A percentile compares a stretch with the other conserved stretches of the same genome.
Evolutionary conservation across 2,329 filamentous ascomycete species (phyloP).

Genomic region (Aspergillus sp.): DNA sequence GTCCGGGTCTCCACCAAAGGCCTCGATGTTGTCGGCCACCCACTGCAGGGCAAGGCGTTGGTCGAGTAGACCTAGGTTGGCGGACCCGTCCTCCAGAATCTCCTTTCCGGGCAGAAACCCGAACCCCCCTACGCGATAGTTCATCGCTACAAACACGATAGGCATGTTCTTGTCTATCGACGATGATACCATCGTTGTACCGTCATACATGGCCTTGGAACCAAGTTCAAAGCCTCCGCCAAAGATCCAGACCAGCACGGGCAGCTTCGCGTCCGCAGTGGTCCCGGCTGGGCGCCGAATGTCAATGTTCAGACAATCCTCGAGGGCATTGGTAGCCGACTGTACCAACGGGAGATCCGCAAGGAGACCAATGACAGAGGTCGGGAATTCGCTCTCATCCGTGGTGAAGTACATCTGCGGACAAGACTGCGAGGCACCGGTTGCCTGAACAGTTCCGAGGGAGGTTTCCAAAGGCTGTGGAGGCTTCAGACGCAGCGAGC

Average conservation of each 20-base stretch:
- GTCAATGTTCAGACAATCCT: constrained; percentile 66
- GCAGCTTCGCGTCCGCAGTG: constrained; percentile 58
- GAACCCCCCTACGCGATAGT: constrained; percentile 75
- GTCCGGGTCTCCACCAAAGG: constrained; percentile 76
- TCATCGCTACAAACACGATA: constrained; percentile 74
- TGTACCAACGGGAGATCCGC: constrained; percentile 62
- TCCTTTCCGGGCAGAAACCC: constrained; percentile 73
- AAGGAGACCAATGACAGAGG: constrained; percentile 53
- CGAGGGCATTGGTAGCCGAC: constrained; percentile 54
- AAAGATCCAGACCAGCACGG: constrained; percentile 71
- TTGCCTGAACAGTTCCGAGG: constrained; percentile 65
- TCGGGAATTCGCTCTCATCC: constrained; percentile 43
- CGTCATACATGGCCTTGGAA: constrained; percentile 50
- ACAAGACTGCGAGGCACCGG: constrained; percentile 62
- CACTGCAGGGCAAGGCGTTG: constrained; percentile 73
- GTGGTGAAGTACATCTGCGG: constrained; percentile 70
- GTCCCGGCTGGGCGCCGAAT: constrained; percentile 63
- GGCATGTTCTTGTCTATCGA: constrained; percentile 58
- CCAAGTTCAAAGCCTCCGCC: constrained; percentile 58
- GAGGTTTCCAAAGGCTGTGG: constrained; percentile 61
- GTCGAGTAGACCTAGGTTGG: constrained; percentile 73
- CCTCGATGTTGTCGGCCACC: constrained; percentile 74
- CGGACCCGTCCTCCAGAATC: constrained; percentile 65
- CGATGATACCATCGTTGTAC: constrained; percentile 32
- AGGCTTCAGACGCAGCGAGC: constrained; percentile 67